A percentile compares a stretch with the other conserved stretches of the same genome.
Conservation (phyloP, 805 yeast genomes). For the Nakazawaea populi region DNA sequence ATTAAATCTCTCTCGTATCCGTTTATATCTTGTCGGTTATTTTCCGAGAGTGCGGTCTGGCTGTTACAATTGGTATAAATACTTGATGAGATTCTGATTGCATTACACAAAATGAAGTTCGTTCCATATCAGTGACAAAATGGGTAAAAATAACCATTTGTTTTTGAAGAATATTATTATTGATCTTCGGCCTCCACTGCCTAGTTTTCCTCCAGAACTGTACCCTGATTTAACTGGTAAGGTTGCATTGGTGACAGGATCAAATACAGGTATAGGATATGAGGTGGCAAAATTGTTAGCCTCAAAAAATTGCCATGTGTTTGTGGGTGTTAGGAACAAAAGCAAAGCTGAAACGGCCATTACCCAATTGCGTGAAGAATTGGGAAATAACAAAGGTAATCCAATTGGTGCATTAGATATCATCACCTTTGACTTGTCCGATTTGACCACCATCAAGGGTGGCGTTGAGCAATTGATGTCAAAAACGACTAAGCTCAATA, state of each 20-base stretch:
- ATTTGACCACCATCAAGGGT: conserved; percentile 33
- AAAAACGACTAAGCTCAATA: conserved; percentile 24
- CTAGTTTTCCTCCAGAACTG: conserved; percentile 21
- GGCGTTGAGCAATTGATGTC: conserved; percentile 26
- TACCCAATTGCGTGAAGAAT: conserved; percentile 19
- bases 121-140: neutral
- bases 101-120: too few relatives aligned
- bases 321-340: conserved; percentile 29
- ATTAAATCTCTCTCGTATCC: too few relatives aligned
- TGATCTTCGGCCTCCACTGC: conserved; percentile 12
- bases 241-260: conserved; percentile 21
- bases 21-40: too few relatives aligned
- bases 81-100: too few relatives aligned
- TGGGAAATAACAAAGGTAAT: conserved; percentile 11
- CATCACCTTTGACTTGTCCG: conserved; percentile 30
- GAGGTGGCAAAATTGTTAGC: conserved; percentile 26
- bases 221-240: conserved; percentile 29
- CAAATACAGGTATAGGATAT: conserved; percentile 19
- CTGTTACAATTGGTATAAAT: too few relatives aligned
- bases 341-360: conserved; percentile 20
- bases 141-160: neutral
- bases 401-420: conserved; percentile 17
- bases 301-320: conserved; percentile 26
- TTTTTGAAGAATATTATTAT: neutral
- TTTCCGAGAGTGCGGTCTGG: too few relatives aligned